A percentile compares a stretch with the other conserved stretches of the same genome.
Evolutionary conservation across 306 rosid species (phyloP).

Genomic region (Cucurbita maxima): DNA sequence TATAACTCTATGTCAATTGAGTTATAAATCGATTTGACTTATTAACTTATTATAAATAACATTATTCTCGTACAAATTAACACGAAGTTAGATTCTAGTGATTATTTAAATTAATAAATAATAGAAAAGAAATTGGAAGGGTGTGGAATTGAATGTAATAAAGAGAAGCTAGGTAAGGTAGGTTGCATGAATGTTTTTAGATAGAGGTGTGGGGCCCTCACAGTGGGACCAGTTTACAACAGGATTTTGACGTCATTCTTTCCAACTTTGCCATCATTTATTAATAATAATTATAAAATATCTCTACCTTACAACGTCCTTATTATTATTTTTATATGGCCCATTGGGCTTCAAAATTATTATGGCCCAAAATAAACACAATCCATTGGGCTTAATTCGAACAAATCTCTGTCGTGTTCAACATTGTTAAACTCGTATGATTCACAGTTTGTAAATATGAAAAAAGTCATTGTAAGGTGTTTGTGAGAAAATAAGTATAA

Average conservation of each 20-base stretch:
- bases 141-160: not conserved
- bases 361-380: not conserved
- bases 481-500: too few species aligned
- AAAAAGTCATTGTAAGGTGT: too few species aligned
- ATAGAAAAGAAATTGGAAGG: not conserved
- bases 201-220: not conserved
- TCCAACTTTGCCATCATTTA: not conserved
- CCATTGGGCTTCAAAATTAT: not conserved
- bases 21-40: too few species aligned
- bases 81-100: not conserved
- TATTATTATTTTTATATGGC: not conserved
- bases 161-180: constrained; percentile 8
- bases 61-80: too few species aligned
- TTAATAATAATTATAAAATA: not conserved
- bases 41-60: too few species aligned
- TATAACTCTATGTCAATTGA: too few species aligned
- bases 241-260: not conserved
- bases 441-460: too few species aligned
- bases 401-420: not conserved
- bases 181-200: not conserved
- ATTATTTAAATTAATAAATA: not conserved
- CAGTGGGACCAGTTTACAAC: not conserved
- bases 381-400: not conserved
- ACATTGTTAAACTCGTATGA: not conserved
- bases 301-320: not conserved